Percentiles rank a stretch among this genome's conserved stretches.
phyloP scores from a whole-genome alignment of 768 basidiomycete species.

The Cubamyces sp. region DNA sequence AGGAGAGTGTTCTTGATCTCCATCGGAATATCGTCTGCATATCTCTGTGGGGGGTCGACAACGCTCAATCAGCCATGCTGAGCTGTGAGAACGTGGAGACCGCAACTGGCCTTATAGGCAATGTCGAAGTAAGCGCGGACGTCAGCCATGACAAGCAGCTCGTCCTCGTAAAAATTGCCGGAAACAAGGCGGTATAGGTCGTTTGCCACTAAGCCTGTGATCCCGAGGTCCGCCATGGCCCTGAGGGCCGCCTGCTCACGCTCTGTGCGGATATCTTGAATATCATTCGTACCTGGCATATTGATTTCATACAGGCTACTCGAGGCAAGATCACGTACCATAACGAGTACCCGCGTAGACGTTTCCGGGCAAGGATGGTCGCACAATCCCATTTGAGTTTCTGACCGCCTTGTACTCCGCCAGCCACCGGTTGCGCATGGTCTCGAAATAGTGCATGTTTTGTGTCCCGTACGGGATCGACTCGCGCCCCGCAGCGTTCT shows the following conservation, averaged over 20 bases:
- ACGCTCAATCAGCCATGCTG: background rate
- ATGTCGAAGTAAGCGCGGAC: conserved; percentile 77
- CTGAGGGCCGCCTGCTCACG: background rate
- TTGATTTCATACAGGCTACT: too few relatives aligned
- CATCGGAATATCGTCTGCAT: conserved; percentile 57
- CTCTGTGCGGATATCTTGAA: background rate
- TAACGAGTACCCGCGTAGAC: background rate
- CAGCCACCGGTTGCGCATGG: conserved; percentile 29
- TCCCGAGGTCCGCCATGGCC: background rate
- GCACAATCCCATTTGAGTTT: background rate
- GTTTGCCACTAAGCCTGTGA: background rate
- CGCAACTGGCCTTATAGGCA: conserved; percentile 42
- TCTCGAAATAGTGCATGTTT: conserved; percentile 32
- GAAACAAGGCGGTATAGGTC: conserved; percentile 57
- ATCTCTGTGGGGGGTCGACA: conserved; percentile 43
- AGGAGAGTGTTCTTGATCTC: conserved; percentile 52
- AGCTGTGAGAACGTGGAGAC: conserved; percentile 50
- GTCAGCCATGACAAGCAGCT: conserved; percentile 66
- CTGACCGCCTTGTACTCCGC: conserved; percentile 20
- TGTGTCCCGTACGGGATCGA: conserved; percentile 43
- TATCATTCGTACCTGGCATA: too few relatives aligned
- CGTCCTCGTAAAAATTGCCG: conserved; percentile 43
- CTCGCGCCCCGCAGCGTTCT: conserved; percentile 45
- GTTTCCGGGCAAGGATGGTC: background rate
- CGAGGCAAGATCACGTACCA: background rate